Evolutionary conservation across 768 basidiomycete species (phyloP), one percentile per base, ranked within the genome.

Genomic region (Auriscalpium vulgare): DNA sequence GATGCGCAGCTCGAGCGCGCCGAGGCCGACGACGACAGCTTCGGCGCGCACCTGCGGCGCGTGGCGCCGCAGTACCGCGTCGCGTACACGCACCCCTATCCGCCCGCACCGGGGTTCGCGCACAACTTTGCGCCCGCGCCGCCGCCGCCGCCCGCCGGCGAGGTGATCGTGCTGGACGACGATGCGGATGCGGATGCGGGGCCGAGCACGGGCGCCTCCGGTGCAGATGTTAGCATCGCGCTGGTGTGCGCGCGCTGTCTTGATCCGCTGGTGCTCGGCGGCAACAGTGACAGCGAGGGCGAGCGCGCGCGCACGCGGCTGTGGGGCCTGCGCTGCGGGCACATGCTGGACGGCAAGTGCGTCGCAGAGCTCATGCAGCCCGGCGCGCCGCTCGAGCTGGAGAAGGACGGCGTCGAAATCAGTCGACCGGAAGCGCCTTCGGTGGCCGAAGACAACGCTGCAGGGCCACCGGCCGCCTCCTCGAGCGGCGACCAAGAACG

Each of bases 311-410:
- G 68, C 38, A 71, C 75, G 53, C 76, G 79, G 45, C 69, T 91
- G 8, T 91, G 87, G 88, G 82, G 78, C 1, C 69, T 91, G 57
- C 74, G 85, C 43, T 91, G 88, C 52, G 88, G 88, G 0, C 89
- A 91, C 65, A 68, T 91, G 62, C 75, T 91, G 0, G 88, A 91
- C 60, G 89, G 87, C 50, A 87, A 85, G 66, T 91, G 88, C 61
- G 68, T 85, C 2, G 76, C 77, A 57, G 73, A 77, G 59, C 61
- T 91, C 50, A 82, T 84, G 65, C 68, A 72, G 37, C 85, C 81
- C 2, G 50, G 50, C 13, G 36, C 47, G 17, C 14, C 50, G n/a
- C 38, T 50, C 21, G 40, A 46, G 11, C 37, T 47, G 11, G 51
- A 55, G 29, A 45, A 14, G 11, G 43, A 29, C 21, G 19, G 17